These are phyloP conservation scores for Austroboletus festivus DNA, from an alignment of 768 basidiomycete genomes.

Conservation along the genomic window DNA sequence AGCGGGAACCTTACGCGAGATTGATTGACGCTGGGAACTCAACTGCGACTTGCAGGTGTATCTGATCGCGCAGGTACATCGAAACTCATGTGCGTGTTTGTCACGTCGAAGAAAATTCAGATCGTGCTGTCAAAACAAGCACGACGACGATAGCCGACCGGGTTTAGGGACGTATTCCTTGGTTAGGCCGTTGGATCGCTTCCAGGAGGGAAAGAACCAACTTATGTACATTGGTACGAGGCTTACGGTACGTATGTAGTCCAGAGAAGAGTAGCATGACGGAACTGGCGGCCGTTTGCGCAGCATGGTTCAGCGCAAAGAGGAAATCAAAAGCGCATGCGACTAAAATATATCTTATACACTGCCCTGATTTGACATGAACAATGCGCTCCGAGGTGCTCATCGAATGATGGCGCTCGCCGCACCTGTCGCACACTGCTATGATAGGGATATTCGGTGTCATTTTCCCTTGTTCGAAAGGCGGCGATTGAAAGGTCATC, in stretches of 20 bases:
- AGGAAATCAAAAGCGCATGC: background rate
- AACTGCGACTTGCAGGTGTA: background rate
- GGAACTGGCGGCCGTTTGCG: background rate
- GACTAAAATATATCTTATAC: too few species aligned
- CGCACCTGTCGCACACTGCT: background rate
- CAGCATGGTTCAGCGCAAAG: background rate
- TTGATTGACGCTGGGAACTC: conserved; percentile 7
- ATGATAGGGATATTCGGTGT: background rate
- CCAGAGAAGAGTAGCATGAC: background rate
- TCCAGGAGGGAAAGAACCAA: background rate
- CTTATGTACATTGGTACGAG: too few species aligned
- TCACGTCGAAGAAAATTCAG: background rate
- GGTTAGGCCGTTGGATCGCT: background rate
- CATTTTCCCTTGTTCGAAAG: background rate
- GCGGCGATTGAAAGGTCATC: background rate
- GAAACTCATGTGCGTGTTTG: background rate
- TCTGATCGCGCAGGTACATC: conserved; percentile 3
- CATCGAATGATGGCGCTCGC: background rate
- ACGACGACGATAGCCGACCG: background rate
- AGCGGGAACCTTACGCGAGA: background rate
- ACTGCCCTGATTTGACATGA: background rate
- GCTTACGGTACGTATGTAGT: too few species aligned
- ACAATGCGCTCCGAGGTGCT: too few species aligned
- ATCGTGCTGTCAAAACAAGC: background rate
- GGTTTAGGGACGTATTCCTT: too few species aligned